Conservation (phyloP, 1,284 basidiomycete species). For the Dichomitus squalens region DNA sequence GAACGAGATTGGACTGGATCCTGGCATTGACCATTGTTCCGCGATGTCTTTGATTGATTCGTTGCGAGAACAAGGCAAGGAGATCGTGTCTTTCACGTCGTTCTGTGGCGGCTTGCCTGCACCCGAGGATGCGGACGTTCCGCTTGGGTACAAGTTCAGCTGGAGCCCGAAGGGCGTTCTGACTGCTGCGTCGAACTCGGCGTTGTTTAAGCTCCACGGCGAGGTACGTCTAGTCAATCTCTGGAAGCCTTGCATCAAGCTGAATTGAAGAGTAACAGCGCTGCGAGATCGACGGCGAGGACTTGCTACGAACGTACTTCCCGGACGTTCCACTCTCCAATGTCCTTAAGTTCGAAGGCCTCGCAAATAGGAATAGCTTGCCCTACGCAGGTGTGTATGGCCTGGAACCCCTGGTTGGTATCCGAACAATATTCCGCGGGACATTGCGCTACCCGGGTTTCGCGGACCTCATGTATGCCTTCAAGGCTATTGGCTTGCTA, state of each 20-base stretch:
- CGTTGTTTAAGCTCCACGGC: conserved; percentile 66
- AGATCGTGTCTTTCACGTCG: conserved; percentile 81
- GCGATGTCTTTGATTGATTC: conserved; percentile 77
- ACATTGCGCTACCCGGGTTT: conserved; percentile 94
- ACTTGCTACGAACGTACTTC: conserved; percentile 65
- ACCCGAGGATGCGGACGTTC: conserved; percentile 66
- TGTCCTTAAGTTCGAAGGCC: conserved; percentile 79
- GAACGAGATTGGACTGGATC: conserved; percentile 94
- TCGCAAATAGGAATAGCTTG: conserved; percentile 89
- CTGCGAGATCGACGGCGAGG: conserved; percentile 52
- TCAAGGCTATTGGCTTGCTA: conserved; percentile 77
- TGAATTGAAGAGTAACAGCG: conserved; percentile 37
- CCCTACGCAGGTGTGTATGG: conserved; percentile 78
- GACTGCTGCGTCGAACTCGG: conserved; percentile 79
- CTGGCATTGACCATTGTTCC: conserved; percentile 95
- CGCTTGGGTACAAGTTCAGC: conserved; percentile 92
- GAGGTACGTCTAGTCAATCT: conserved; percentile 43
- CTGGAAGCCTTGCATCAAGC: background rate
- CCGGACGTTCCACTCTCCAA: conserved; percentile 66
- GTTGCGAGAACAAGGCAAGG: conserved; percentile 60
- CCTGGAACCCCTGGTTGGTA: conserved; percentile 49
- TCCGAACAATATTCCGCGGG: conserved; percentile 81
- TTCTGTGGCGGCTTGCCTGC: conserved; percentile 95
- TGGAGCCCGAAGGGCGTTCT: conserved; percentile 93
- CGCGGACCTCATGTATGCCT: conserved; percentile 72